These are phyloP conservation scores for Aspergillus campestris DNA, from an alignment of 495 filamentous ascomycete genomes.

Conservation along the genomic window DNA sequence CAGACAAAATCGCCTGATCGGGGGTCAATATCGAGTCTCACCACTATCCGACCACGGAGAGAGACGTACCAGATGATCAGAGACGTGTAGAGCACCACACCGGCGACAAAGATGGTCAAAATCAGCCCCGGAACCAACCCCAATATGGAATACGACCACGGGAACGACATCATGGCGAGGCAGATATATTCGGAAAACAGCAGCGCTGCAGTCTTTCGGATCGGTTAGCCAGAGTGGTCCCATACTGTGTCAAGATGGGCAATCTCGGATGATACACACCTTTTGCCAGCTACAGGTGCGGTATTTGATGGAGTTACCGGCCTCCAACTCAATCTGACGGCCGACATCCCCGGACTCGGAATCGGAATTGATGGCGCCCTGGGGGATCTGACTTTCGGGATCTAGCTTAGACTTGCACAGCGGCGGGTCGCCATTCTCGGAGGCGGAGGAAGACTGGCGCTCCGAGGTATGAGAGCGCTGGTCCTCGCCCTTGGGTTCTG, in stretches of 20 bases:
- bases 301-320: slow-evolving; percentile 75
- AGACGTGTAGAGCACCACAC: slow-evolving; percentile 76
- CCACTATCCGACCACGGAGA: background rate
- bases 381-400: slow-evolving; percentile 23
- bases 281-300: slow-evolving; percentile 87
- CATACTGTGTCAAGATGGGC: background rate
- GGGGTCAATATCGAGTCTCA: slow-evolving; percentile 3
- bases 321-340: slow-evolving; percentile 70
- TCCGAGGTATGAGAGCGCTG: slow-evolving; percentile 6
- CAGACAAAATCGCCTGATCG: slow-evolving; percentile 68
- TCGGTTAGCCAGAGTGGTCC: background rate
- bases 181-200: slow-evolving; percentile 92
- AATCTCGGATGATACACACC: slow-evolving; percentile 29
- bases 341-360: slow-evolving; percentile 42
- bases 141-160: slow-evolving; percentile 78
- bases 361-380: slow-evolving; percentile 18
- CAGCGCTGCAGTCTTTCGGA: slow-evolving; percentile 63
- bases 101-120: slow-evolving; percentile 66
- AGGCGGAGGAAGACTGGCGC: slow-evolving; percentile 14
- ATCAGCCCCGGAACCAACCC: slow-evolving; percentile 84
- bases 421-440: slow-evolving; percentile 18
- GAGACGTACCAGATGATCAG: slow-evolving; percentile 59
- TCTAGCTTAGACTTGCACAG: slow-evolving; percentile 26
- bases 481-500: slow-evolving; percentile 15
- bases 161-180: slow-evolving; percentile 90